A percentile compares a stretch with the other conserved stretches of the same genome.
Conservation (phyloP, 805 yeast genomes). For the Torulaspora gathmanii region DNA sequence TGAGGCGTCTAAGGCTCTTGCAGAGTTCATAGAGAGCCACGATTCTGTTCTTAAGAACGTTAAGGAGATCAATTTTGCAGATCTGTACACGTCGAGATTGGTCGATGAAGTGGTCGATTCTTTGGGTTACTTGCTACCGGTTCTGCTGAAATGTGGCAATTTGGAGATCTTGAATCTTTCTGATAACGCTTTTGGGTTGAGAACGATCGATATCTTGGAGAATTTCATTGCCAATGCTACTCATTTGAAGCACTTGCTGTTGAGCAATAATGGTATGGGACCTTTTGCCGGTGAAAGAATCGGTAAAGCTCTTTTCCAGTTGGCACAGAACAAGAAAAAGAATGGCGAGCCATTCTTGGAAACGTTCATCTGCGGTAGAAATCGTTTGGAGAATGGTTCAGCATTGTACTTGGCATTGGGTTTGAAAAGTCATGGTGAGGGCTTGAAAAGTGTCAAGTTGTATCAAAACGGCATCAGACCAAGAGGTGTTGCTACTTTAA, state of each 20-base stretch:
- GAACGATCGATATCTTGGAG: conserved; percentile 87
- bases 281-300: conserved; percentile 96
- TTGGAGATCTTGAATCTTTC: conserved; percentile 74
- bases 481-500: conserved; percentile 73
- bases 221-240: conserved; percentile 67
- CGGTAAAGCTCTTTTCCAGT: conserved; percentile 74
- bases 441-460: conserved; percentile 64
- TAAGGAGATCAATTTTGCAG: conserved; percentile 78
- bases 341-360: conserved; percentile 50
- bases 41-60: conserved; percentile 41
- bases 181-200: conserved; percentile 96
- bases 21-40: conserved; percentile 45
- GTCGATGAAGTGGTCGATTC: conserved; percentile 92
- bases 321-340: conserved; percentile 58
- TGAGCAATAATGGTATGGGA: conserved; percentile 96
- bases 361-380: conserved; percentile 94
- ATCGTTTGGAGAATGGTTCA: conserved; percentile 94
- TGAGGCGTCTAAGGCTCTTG: conserved; percentile 73
- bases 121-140: conserved; percentile 65
- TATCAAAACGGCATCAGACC: conserved; percentile 98
- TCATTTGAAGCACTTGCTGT: conserved; percentile 76
- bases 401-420: conserved; percentile 80
- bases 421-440: conserved; percentile 67
- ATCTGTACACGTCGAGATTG: conserved; percentile 89
- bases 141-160: conserved; percentile 62